Evolutionary conservation across 2,329 filamentous ascomycete species (phyloP).

Genomic region (Pleurostoma richardsiae): DNA sequence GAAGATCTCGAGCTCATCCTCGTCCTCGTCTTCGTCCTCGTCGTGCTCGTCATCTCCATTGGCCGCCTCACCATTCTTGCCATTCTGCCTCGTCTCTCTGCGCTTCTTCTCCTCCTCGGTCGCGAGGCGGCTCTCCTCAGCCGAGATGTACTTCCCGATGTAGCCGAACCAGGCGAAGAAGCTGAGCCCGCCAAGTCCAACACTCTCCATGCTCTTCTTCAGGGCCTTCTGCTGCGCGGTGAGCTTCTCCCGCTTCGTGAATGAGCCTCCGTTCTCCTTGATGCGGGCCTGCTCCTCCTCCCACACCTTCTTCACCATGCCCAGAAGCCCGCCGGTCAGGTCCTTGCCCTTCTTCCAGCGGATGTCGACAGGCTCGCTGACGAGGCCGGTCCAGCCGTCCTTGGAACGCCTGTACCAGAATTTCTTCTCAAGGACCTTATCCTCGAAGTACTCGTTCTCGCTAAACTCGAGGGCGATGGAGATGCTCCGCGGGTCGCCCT

Average conservation of each 20-base stretch:
- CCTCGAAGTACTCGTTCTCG: conserved; percentile 77
- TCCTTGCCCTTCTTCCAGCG: conserved; percentile 85
- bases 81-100: conserved; percentile 45
- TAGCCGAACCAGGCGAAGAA: conserved; percentile 93
- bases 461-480: conserved; percentile 72
- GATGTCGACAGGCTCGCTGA: conserved; percentile 85
- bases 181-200: conserved; percentile 60
- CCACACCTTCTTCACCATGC: conserved; percentile 65
- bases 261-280: conserved; percentile 21
- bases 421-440: conserved; percentile 79
- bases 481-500: conserved; percentile 77
- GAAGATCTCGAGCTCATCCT: conserved; percentile 76
- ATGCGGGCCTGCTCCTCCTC: conserved; percentile 47
- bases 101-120: conserved; percentile 51
- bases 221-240: conserved; percentile 45
- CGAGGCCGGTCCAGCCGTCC: conserved; percentile 68
- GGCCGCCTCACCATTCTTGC: conserved; percentile 46
- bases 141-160: conserved; percentile 62
- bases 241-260: conserved; percentile 24
- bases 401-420: conserved; percentile 76
- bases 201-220: conserved; percentile 51
- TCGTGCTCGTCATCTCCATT: conserved; percentile 54
- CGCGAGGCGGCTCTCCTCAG: conserved; percentile 64
- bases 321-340: conserved; percentile 73
- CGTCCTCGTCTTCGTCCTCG: conserved; percentile 55